Evolutionary conservation across 2,329 filamentous ascomycete genomes (phyloP).

Genomic region (Scedosporium apiospermum): DNA sequence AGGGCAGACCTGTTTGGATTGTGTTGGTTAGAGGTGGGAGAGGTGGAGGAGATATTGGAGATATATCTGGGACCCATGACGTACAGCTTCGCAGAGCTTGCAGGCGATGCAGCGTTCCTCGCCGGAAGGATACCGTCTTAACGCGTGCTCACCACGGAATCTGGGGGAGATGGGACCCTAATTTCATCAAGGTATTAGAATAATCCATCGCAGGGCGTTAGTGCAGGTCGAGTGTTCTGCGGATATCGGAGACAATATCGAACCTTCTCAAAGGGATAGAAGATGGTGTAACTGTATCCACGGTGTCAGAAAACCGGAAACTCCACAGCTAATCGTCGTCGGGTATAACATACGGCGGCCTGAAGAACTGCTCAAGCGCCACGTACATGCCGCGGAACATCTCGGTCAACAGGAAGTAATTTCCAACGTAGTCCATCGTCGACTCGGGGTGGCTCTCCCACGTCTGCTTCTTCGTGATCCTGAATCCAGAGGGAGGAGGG

Average conservation of each 20-base stretch:
- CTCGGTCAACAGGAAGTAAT: constrained; percentile 92
- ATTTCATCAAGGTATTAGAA: background rate
- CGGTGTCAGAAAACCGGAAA: constrained; percentile 5
- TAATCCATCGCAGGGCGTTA: background rate
- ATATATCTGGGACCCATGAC: constrained; percentile 9
- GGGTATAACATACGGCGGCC: constrained; percentile 71
- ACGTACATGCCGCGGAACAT: constrained; percentile 98
- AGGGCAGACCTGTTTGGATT: constrained; percentile 62
- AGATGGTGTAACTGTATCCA: constrained; percentile 80
- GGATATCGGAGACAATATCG: constrained; percentile 9
- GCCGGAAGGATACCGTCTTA: constrained; percentile 90
- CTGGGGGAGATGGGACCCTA: constrained; percentile 90
- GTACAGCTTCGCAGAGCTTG: constrained; percentile 92
- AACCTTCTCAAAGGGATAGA: constrained; percentile 95
- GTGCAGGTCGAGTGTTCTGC: background rate
- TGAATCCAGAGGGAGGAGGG: constrained; percentile 71
- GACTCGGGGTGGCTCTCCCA: constrained; percentile 77
- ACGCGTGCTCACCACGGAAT: constrained; percentile 95
- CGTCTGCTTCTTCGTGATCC: constrained; percentile 59
- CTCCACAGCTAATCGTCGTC: background rate
- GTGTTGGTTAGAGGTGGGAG: background rate
- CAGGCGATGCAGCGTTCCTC: constrained; percentile 99
- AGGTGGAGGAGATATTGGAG: background rate
- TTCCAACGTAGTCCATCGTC: constrained; percentile 73
- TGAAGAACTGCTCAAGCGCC: constrained; percentile 94